Conservation (phyloP, 805 yeast genomes). For the Saccharomycopsis sp. region DNA sequence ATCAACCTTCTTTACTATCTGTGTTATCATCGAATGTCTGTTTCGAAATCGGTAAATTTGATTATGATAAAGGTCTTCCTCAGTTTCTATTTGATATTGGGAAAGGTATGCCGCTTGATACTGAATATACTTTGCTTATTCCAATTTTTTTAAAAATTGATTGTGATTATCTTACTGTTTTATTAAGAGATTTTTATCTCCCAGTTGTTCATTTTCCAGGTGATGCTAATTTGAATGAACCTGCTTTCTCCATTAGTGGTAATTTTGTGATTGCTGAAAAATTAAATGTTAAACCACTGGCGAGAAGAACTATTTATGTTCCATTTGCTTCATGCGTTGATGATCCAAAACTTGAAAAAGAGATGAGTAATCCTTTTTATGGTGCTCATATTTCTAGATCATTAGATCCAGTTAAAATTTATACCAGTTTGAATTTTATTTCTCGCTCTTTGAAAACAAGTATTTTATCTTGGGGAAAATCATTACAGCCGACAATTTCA, state of each 20-base stretch:
- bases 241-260: slow-evolving; percentile 25
- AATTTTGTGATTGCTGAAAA: slow-evolving; percentile 52
- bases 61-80: slow-evolving; percentile 12
- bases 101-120: slow-evolving; percentile 42
- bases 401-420: slow-evolving; percentile 49
- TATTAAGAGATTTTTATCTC: slow-evolving; percentile 44
- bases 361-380: slow-evolving; percentile 36
- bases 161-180: slow-evolving; percentile 33
- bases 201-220: slow-evolving; percentile 44
- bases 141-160: slow-evolving; percentile 38
- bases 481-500: slow-evolving; percentile 49
- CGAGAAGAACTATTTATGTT: slow-evolving; percentile 40
- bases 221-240: background rate
- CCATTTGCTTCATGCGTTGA: slow-evolving; percentile 46
- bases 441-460: slow-evolving; percentile 39
- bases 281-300: slow-evolving; percentile 30
- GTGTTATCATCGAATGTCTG: slow-evolving; percentile 5
- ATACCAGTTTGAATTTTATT: slow-evolving; percentile 36
- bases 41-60: background rate
- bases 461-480: slow-evolving; percentile 51
- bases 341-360: background rate
- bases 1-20: slow-evolving; percentile 7
- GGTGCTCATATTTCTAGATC: slow-evolving; percentile 52
- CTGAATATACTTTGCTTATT: slow-evolving; percentile 42
- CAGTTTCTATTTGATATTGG: slow-evolving; percentile 29